Base-by-base conservation (phyloP, 352 stramenopile species). In the Phytophthora quininea region DNA sequence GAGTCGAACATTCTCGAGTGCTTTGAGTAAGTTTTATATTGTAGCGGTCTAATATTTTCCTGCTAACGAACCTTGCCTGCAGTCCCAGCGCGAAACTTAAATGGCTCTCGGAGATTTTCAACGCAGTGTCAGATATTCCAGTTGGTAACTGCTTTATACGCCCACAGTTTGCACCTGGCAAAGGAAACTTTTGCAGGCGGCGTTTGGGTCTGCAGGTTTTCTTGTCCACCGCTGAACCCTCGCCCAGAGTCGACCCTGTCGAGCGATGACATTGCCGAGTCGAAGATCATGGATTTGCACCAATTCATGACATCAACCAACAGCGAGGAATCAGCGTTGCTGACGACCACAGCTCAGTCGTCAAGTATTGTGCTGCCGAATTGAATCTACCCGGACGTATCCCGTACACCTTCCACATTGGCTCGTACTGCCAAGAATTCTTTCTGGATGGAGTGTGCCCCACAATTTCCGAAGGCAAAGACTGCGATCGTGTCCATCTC, bases 1-100 rank as follows among this genome's bases (percentile, higher is more conserved):
- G 66, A 81, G 27, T 51, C 54, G 24, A 35, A 65, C 37, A 58
- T 65, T 35, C 69, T 74, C 45, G 81, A 89, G 32, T 74, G 42
- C 19, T 90, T 92, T 57, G 76, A 90, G 83, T 92, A 80, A 43
- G 83, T 84, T 35, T 35, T 51, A n/a, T n/a, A n/a, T n/a, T n/a
- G n/a, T n/a, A n/a, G 33, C 43, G 37, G 24, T 4, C 33, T n/a
- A 4, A 48, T 56, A 14, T 42, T 42, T 7, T 27, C 3, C n/a
- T n/a, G n/a, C n/a, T n/a, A n/a, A n/a, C n/a, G n/a, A n/a, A n/a
- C n/a, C n/a, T n/a, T n/a, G n/a, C n/a, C n/a, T n/a, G n/a, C 63
- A 84, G 76, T 35, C 74, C 77, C 6, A 71, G 65, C 40, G 54
- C 67, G 29, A 76, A 80, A 43, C 84, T 88, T 33, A 57, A 76